Conservation (phyloP, 768 basidiomycete species). For the Cystofilobasidium bisporidii region DNA sequence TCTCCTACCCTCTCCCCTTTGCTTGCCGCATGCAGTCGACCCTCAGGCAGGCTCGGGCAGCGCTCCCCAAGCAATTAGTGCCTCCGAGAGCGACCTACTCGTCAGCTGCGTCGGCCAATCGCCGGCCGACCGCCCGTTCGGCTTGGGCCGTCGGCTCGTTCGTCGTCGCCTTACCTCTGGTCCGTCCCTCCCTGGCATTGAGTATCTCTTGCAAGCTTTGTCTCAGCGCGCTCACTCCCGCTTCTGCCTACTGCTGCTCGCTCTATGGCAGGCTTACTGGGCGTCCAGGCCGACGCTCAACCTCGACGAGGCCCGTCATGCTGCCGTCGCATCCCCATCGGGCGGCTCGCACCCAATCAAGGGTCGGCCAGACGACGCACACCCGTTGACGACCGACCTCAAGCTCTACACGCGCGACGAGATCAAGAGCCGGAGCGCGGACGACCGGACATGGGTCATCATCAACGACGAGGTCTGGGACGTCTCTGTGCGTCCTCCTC, state of each 20-base stretch:
- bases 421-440: neutral
- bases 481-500: neutral
- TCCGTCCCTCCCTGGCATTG: neutral
- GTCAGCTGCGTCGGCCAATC: neutral
- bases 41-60: neutral
- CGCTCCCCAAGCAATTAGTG: neutral
- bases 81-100: neutral
- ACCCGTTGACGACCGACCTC: neutral
- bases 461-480: conserved; percentile 19
- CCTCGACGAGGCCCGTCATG: neutral
- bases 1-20: too few species aligned
- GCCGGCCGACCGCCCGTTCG: neutral
- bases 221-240: neutral
- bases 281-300: neutral
- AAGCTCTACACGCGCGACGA: neutral
- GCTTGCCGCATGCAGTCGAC: neutral
- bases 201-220: neutral
- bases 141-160: conserved; percentile 5
- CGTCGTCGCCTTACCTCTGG: neutral
- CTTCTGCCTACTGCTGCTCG: neutral
- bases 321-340: neutral
- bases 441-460: conserved; percentile 13
- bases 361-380: neutral
- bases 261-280: neutral
- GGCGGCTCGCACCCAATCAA: conserved; percentile 8